Base-by-base conservation (phyloP, 129 eudicot genomes). In the Artemisia annua region DNA sequence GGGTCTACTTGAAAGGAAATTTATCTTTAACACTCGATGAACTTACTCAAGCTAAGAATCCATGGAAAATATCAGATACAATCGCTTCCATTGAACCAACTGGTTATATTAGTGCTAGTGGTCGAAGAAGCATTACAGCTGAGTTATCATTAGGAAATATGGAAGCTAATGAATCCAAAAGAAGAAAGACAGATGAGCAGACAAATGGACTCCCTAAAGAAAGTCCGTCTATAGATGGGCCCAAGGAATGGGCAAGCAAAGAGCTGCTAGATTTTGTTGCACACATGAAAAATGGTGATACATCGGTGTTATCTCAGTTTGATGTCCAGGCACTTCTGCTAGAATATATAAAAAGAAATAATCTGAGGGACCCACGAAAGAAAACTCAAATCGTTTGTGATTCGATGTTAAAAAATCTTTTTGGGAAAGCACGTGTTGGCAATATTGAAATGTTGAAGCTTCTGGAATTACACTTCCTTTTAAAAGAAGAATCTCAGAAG, bases 361-460 rank as follows among this genome's bases (percentile, higher is more conserved):
- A 88, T 72, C 97, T 94, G 11, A 86, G 87, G 16, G 97, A 87
- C 59, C 98, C 93, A 32, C 97, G 79, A 13, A 87, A 74, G 73
- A 88, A 87, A 67, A 87, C 89, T 75, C 97, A 94, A 82, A 84
- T 94, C 20, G 75, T 87, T 11, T 94, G 98, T 78, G 98, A 94
- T 83, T 51, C 14, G 17, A 84, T 96, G 88, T 85, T 94, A 58
- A 74, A 63, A 74, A 79, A 56, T 81, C 78, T 94, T 48, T 94
- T 94, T 73, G 89, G 87, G 20, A 94, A 84, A 78, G 83, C 87
- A 30, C 84, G 91, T 13, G 95, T 90, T 70, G 96, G 95, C 52
- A 92, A 82, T 56, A 79, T 86, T 79, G 98, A 94, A 81, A 94
- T 90, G 98, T 78, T 86, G 63, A 94, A 90, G 87, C 96, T 94